Evolutionary conservation across 768 basidiomycete species (phyloP).

Genomic region (Amanita muscaria): DNA sequence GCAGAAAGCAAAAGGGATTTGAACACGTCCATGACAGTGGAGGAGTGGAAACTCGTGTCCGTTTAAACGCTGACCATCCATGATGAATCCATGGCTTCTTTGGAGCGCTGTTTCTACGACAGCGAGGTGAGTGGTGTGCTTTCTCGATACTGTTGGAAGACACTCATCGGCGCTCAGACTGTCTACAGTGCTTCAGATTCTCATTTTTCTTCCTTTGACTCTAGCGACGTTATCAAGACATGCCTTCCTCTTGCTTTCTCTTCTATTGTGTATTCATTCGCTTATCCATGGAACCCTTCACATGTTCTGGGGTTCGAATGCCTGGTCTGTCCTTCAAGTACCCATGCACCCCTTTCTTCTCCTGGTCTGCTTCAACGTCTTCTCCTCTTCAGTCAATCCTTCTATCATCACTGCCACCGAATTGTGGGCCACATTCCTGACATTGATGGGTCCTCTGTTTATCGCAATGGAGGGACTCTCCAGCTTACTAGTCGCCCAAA

Average conservation of each 20-base stretch:
- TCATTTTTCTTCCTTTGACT: constrained; percentile 78
- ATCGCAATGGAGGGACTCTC: constrained; percentile 80
- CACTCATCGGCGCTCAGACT: constrained; percentile 33
- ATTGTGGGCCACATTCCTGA: constrained; percentile 68
- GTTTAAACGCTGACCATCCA: constrained; percentile 11
- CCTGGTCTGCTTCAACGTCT: constrained; percentile 80
- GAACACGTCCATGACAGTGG: constrained; percentile 7
- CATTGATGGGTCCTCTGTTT: constrained; percentile 67
- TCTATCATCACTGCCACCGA: constrained; percentile 46
- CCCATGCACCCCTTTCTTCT: constrained; percentile 84
- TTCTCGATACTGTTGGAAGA: not conserved
- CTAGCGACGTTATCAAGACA: constrained; percentile 72
- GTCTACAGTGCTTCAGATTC: constrained; percentile 70
- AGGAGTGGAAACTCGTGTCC: constrained; percentile 6
- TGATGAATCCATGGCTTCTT: constrained; percentile 53
- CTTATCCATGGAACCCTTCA: constrained; percentile 77
- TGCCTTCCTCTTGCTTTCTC: constrained; percentile 75
- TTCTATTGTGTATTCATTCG: constrained; percentile 67
- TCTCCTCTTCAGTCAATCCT: constrained; percentile 56
- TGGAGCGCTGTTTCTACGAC: constrained; percentile 59
- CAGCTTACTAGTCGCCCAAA: constrained; percentile 74
- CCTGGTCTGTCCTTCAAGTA: constrained; percentile 70
- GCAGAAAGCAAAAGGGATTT: not conserved
- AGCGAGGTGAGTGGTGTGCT: constrained; percentile 36
- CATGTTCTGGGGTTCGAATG: constrained; percentile 61